A percentile compares a stretch with the other conserved stretches of the same genome.
These are phyloP conservation scores for Papiliotrema nemorosa DNA, from an alignment of 1,284 basidiomycete species.

Conservation along the genomic window DNA sequence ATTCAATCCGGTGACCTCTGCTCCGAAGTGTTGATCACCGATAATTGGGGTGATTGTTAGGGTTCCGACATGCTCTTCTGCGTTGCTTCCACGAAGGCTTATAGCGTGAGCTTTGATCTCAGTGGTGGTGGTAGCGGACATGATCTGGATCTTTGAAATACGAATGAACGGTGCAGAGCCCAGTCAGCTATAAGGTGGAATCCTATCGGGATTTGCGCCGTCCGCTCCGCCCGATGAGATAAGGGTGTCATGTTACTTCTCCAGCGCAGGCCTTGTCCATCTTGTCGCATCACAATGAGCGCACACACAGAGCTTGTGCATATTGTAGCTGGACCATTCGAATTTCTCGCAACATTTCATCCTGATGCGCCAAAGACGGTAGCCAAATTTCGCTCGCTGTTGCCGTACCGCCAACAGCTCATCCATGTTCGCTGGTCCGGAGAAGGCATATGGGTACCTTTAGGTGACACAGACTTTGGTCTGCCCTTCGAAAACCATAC, in stretches of 20 bases:
- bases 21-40: slow-evolving; percentile 4
- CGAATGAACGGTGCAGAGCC: too few relatives aligned
- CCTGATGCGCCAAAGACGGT: slow-evolving; percentile 11
- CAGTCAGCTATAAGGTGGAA: too few relatives aligned
- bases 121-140: too few relatives aligned
- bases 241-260: too few relatives aligned
- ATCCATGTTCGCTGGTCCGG: slow-evolving; percentile 23
- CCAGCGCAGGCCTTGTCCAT: too few relatives aligned
- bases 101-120: too few relatives aligned
- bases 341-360: slow-evolving; percentile 13
- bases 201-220: too few relatives aligned
- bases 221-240: too few relatives aligned
- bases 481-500: slow-evolving; percentile 21
- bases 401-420: slow-evolving; percentile 13
- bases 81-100: background rate
- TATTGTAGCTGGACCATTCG: slow-evolving; percentile 8
- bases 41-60: background rate
- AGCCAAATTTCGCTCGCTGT: slow-evolving; percentile 11
- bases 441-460: slow-evolving; percentile 19
- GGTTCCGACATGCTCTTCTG: too few relatives aligned
- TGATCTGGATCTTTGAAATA: too few relatives aligned
- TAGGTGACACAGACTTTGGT: slow-evolving; percentile 11
- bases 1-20: slow-evolving; percentile 7
- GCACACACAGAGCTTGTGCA: slow-evolving; percentile 4
- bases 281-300: too few relatives aligned